phyloP scores from a whole-genome alignment of 768 basidiomycete genomes.

The Boletellus sp. region DNA sequence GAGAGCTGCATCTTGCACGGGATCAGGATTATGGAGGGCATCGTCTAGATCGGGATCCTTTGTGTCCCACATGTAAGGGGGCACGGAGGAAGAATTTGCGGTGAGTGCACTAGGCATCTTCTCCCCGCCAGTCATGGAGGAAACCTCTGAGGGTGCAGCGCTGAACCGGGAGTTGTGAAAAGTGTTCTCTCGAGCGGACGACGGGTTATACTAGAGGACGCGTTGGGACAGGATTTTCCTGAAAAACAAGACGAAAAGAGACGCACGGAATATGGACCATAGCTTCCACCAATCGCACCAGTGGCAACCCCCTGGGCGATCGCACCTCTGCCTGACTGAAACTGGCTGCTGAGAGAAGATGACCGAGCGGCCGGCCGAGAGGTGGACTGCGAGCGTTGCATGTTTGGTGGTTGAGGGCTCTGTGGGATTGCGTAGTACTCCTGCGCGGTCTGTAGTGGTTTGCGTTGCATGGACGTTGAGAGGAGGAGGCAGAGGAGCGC shows the following conservation, averaged over 20 bases:
- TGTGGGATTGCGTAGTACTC: slow-evolving; percentile 69
- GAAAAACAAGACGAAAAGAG: neutral
- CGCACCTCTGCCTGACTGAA: slow-evolving; percentile 44
- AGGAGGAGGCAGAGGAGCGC: slow-evolving; percentile 5
- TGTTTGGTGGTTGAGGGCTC: slow-evolving; percentile 45
- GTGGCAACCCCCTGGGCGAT: slow-evolving; percentile 78
- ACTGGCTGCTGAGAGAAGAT: slow-evolving; percentile 26
- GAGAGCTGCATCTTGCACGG: slow-evolving; percentile 58
- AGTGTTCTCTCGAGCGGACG: slow-evolving; percentile 36
- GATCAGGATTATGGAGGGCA: slow-evolving; percentile 83
- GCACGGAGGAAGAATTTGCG: slow-evolving; percentile 57
- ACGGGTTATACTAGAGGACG: slow-evolving; percentile 52
- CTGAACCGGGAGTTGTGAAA: slow-evolving; percentile 58
- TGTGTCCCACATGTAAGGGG: slow-evolving; percentile 70
- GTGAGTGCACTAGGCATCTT: slow-evolving; percentile 29
- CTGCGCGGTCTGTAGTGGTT: slow-evolving; percentile 44
- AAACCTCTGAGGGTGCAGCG: slow-evolving; percentile 46
- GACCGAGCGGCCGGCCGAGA: slow-evolving; percentile 27
- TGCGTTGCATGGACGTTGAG: slow-evolving; percentile 36
- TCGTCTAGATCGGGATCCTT: slow-evolving; percentile 89
- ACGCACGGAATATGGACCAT: slow-evolving; percentile 85
- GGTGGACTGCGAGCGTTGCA: slow-evolving; percentile 25
- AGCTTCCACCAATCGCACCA: slow-evolving; percentile 72
- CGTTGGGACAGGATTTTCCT: neutral
- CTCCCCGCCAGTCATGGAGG: slow-evolving; percentile 36